These are phyloP conservation scores for Backusella tarrabulga DNA, from an alignment of 192 early-diverging fungal species.

Conservation along the genomic window DNA sequence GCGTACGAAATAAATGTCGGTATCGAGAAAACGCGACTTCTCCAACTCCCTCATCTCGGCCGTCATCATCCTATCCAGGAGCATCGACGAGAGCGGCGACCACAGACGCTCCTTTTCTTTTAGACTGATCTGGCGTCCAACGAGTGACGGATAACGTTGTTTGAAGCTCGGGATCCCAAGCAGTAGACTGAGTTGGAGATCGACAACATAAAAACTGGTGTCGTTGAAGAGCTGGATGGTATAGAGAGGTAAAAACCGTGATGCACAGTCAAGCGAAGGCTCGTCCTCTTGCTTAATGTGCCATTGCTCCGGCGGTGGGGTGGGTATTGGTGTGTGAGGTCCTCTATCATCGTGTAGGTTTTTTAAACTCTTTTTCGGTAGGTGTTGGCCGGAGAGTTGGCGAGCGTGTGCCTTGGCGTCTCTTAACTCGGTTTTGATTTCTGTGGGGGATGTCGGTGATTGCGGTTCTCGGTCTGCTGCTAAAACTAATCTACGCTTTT, in stretches of 20 bases:
- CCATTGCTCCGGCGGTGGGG: constrained; percentile 24
- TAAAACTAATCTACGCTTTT: constrained; percentile 29
- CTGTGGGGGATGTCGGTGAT: background rate
- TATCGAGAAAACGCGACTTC: constrained; percentile 57
- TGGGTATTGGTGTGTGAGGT: constrained; percentile 18
- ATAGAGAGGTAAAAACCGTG: constrained; percentile 63
- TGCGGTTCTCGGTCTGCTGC: constrained; percentile 21
- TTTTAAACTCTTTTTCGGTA: constrained; percentile 21
- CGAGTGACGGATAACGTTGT: constrained; percentile 57
- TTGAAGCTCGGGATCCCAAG: constrained; percentile 55
- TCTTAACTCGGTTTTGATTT: background rate
- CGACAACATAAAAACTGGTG: constrained; percentile 58
- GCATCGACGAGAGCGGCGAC: constrained; percentile 69
- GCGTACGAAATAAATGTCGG: constrained; percentile 62
- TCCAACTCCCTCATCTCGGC: constrained; percentile 42
- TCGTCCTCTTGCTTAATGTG: constrained; percentile 37
- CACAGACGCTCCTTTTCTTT: constrained; percentile 69
- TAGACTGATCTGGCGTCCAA: constrained; percentile 46
- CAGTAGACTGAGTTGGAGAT: constrained; percentile 64
- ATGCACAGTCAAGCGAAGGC: constrained; percentile 2
- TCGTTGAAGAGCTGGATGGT: constrained; percentile 61
- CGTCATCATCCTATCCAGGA: constrained; percentile 7
- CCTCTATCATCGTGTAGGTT: background rate
- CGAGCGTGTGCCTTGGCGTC: constrained; percentile 18
- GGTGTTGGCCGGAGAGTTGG: constrained; percentile 12